Evolutionary conservation across 2,329 filamentous ascomycete species (phyloP).

Genomic region (Chaetomiaceae sp.): DNA sequence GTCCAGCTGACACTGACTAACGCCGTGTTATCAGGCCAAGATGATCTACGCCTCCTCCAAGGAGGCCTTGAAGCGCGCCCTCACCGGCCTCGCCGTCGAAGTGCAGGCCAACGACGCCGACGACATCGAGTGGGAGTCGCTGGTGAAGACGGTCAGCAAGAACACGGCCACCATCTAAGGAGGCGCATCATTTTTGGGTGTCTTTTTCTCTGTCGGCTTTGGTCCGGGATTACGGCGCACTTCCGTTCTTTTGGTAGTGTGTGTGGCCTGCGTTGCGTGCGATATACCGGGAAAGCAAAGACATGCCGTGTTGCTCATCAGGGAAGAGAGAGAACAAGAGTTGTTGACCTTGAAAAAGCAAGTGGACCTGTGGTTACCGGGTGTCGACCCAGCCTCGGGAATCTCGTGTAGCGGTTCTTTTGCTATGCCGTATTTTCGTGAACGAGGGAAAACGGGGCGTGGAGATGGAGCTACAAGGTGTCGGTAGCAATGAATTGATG

Average conservation of each 20-base stretch:
- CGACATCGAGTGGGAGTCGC: slow-evolving; percentile 72
- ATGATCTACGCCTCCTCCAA: slow-evolving; percentile 91
- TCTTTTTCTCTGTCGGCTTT: slow-evolving; percentile 7
- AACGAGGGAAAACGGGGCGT: not conserved
- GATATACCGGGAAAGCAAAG: not conserved
- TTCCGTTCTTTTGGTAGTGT: not conserved
- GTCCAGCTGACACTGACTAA: not conserved
- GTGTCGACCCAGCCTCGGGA: not conserved
- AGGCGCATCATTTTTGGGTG: not conserved
- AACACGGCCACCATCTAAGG: slow-evolving; percentile 40
- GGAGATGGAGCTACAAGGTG: not conserved
- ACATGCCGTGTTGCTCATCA: slow-evolving; percentile 3
- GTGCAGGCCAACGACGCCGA: slow-evolving; percentile 80
- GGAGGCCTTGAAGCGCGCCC: slow-evolving; percentile 74
- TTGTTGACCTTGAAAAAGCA: not conserved
- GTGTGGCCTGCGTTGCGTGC: not conserved
- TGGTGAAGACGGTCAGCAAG: slow-evolving; percentile 65
- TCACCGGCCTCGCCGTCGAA: slow-evolving; percentile 70
- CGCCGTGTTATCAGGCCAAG: slow-evolving; percentile 61
- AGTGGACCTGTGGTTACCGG: not conserved
- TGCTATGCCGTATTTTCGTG: not conserved
- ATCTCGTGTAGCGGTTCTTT: not conserved
- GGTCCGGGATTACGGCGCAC: not conserved
- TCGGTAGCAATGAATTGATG: not conserved
- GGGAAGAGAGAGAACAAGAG: not conserved